Evolutionary conservation across 768 basidiomycete genomes (phyloP).

Genomic region (Hypholoma fasciculare): DNA sequence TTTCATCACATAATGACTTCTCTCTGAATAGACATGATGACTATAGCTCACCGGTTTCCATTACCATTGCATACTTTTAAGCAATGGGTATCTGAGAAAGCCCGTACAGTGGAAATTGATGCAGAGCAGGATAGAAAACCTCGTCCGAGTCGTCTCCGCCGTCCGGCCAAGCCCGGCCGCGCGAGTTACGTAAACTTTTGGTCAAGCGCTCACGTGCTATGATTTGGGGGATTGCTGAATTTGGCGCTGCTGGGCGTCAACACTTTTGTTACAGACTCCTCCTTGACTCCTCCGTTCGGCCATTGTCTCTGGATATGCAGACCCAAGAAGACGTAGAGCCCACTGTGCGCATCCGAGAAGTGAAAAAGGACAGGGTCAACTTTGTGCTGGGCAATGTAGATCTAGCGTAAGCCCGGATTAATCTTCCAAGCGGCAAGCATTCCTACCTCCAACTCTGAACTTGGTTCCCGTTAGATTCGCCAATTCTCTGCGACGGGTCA

Average conservation of each 20-base stretch:
- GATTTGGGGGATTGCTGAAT: too few species aligned
- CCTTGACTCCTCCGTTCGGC: background rate
- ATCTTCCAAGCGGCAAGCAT: background rate
- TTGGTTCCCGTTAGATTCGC: conserved; percentile 64
- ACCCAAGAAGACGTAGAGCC: conserved; percentile 55
- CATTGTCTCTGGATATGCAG: conserved; percentile 30
- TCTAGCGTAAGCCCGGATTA: conserved; percentile 67
- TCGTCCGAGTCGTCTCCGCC: too few species aligned
- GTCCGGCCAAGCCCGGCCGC: too few species aligned
- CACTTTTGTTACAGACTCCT: background rate
- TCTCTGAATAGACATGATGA: too few species aligned
- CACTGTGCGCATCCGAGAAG: conserved; percentile 78
- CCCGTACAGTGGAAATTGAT: too few species aligned
- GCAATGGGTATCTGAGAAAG: too few species aligned
- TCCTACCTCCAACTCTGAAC: conserved; percentile 4
- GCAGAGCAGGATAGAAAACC: too few species aligned
- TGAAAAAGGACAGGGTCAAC: conserved; percentile 83
- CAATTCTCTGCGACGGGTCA: conserved; percentile 89
- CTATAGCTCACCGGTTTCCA: too few species aligned
- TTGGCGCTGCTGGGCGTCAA: background rate
- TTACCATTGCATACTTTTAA: too few species aligned
- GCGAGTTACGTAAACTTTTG: too few species aligned
- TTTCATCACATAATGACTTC: too few species aligned
- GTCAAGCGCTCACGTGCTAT: too few species aligned
- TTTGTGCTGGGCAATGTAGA: conserved; percentile 97